phyloP scores from a whole-genome alignment of 192 early-diverging fungal genomes.

The Coemansia sp. region DNA sequence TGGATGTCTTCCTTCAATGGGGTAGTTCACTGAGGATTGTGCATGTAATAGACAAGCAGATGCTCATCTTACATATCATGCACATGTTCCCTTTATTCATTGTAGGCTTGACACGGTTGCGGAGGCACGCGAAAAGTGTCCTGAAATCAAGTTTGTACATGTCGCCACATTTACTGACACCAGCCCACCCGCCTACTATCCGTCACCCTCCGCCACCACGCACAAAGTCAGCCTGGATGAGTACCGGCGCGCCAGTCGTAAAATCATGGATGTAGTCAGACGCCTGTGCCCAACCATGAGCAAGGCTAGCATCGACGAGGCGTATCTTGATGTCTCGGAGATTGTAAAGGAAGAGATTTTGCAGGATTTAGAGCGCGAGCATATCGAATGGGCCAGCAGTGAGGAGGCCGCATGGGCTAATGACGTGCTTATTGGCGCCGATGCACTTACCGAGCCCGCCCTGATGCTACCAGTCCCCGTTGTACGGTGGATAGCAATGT shows the following conservation, averaged over 20 bases:
- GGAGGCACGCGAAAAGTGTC: constrained; percentile 49
- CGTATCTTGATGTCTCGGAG: constrained; percentile 81
- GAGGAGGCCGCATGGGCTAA: not conserved
- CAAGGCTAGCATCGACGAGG: constrained; percentile 84
- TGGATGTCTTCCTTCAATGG: not conserved
- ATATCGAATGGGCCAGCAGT: constrained; percentile 12
- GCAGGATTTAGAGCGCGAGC: constrained; percentile 28
- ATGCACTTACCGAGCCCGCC: not conserved
- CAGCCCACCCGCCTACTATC: constrained; percentile 68
- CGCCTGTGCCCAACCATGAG: constrained; percentile 59
- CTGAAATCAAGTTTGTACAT: constrained; percentile 73
- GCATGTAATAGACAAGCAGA: constrained; percentile 1
- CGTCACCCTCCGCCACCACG: constrained; percentile 60
- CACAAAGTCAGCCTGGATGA: constrained; percentile 90
- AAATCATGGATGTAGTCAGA: constrained; percentile 71
- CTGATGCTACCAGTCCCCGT: constrained; percentile 7
- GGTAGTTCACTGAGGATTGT: not conserved
- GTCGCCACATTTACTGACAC: constrained; percentile 77
- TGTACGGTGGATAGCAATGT: constrained; percentile 30
- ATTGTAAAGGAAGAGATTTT: constrained; percentile 57
- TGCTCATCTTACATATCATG: not conserved
- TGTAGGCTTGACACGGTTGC: constrained; percentile 36
- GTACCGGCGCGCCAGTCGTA: constrained; percentile 69
- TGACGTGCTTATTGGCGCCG: not conserved
- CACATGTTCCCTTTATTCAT: not conserved